Evolutionary conservation across 1,139 yeast species (phyloP).

Genomic region (Spathaspora sp.): DNA sequence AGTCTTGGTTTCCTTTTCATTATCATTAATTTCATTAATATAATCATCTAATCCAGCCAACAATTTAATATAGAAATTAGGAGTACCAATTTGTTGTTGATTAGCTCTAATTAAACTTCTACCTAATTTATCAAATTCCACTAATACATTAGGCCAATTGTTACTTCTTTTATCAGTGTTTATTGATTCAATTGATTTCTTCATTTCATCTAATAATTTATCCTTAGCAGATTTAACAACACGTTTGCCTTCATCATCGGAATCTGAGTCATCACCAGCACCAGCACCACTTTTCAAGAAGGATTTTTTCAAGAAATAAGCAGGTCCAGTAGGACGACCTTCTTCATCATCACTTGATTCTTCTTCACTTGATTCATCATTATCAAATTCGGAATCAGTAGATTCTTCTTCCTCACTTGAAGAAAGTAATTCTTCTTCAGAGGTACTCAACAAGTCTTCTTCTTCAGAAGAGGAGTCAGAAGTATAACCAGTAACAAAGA

Average conservation of each 20-base stretch:
- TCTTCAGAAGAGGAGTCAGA: constrained; percentile 74
- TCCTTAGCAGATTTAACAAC: constrained; percentile 94
- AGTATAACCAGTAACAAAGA: constrained; percentile 65
- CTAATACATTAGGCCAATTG: constrained; percentile 77
- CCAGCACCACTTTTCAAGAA: constrained; percentile 55
- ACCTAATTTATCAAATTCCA: constrained; percentile 77
- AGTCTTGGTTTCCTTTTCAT: constrained; percentile 65
- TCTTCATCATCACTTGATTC: constrained; percentile 43
- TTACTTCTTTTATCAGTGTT: constrained; percentile 69
- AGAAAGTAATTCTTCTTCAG: constrained; percentile 63
- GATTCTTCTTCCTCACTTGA: constrained; percentile 26
- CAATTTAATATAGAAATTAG: constrained; percentile 67
- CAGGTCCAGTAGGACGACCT: constrained; percentile 49
- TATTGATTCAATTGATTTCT: constrained; percentile 62
- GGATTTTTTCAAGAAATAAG: constrained; percentile 58
- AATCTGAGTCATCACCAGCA: constrained; percentile 54
- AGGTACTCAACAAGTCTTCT: constrained; percentile 69
- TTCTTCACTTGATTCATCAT: constrained; percentile 36
- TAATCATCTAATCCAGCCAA: constrained; percentile 74
- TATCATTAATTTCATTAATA: constrained; percentile 53
- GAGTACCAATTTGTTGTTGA: constrained; percentile 74
- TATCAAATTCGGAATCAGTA: constrained; percentile 43
- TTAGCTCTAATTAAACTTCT: constrained; percentile 65
- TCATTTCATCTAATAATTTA: constrained; percentile 86
- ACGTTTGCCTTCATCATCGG: constrained; percentile 70